Base-by-base conservation (phyloP, 176 grass and related monocot genomes). In the Aegilops sharonensis region DNA sequence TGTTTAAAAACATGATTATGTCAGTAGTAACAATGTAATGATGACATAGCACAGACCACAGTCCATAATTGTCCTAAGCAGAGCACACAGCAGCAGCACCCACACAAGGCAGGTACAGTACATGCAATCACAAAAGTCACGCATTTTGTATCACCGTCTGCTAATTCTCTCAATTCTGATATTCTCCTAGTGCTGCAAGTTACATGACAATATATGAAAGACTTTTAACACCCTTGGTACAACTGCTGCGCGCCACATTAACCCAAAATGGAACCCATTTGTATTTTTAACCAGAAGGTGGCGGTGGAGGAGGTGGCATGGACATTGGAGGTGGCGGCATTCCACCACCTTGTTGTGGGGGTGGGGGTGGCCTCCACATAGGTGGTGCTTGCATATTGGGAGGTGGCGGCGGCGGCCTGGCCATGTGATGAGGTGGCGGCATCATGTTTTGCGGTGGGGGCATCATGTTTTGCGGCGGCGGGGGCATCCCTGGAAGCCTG, bases 331-430 rank as follows among this genome's bases (percentile, higher is more conserved):
- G 87, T 6, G 60, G 92, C 20, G 85, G 89, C 84, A 91, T 84
- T 32, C 92, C 89, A 59, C 87, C 90, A 77, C 80, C 48, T 83
- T 93, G 91, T 85, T 90, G 85, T 10, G 85, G 91, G 3, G 94
- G 87, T 13, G 94, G 91, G 0, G 89, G 91, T 62, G 84, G 93
- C 71, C 89, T 89, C 93, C 93, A 95, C 91, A 95, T 95, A 79
- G 81, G 84, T 79, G 83, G 91, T 6, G 70, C 83, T 18, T 84
- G 73, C 69, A 89, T 78, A 73, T 56, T 59, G 3, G 81, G 5
- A 29, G 93, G 93, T 40, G 89, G 94, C 7, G 80, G 89, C 1
- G 89, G 87, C 0, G 87, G 92, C 81, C 94, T 92, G 79, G 90
- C 87, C 90, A 97, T 97, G 65, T 88, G 89, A 81, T 91, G 79